Evolutionary conservation across 345 rosid species (phyloP), one percentile per base, ranked within the genome.

Genomic region (Murraya paniculata): DNA sequence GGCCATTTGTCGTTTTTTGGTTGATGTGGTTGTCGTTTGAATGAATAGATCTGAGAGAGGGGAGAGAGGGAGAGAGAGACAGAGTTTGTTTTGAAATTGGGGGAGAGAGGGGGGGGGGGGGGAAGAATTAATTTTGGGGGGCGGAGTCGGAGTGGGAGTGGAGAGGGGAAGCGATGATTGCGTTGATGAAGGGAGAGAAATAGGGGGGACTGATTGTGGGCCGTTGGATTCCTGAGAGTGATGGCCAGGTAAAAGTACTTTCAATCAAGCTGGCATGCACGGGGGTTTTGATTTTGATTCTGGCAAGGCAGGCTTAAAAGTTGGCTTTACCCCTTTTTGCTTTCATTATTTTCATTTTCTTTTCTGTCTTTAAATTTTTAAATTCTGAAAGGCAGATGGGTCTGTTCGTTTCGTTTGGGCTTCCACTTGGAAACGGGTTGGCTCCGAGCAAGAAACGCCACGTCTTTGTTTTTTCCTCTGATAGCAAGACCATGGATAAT

Each of bases 221-320:
- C 91, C 91, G 92, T 92, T 83, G 80, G 93, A 87, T 92, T 84
- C 14, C 0, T 56, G 79, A 73, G 77, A 19, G 50, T n/a, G 59
- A 62, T 16, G 48, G 79, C 68, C 55, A 41, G 58, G 60, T 50
- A n/a, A 74, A 79, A 25, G 58, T 71, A 75, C 48, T 24, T 6
- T 1, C 31, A 64, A 64, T 60, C 76, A 61, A 38, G 73, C 85
- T 79, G 89, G 80, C 82, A 84, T n/a, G 53, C 83, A 84, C 85
- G 80, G 81, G 83, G 77, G 27, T 53, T 83, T 61, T 56, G 41
- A 53, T 75, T n/a, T 55, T 45, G 50, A 45, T 45, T 45, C 50
- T 45, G 50, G 19, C 19, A 56, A 9, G 24, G 14, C 31, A 30
- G 11, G 18, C 36, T 38, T 28, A 41, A 55, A 79, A 81, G 73